These are phyloP conservation scores for Pseudomonodictys pantanalensis DNA, from an alignment of 495 filamentous ascomycete genomes.

Conservation along the genomic window DNA sequence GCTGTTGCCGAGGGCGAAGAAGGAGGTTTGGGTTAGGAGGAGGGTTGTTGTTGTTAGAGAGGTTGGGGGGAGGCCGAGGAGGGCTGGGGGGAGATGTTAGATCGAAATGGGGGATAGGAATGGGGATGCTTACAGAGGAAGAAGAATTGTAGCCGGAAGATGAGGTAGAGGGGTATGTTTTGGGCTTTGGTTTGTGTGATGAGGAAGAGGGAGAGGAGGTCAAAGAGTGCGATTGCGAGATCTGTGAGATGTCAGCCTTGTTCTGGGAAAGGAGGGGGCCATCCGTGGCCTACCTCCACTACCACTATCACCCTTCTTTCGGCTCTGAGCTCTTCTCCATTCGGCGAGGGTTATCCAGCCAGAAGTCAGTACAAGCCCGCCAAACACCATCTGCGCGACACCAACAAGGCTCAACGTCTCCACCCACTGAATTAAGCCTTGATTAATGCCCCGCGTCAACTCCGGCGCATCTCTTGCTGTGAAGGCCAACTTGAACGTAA, in stretches of 20 bases:
- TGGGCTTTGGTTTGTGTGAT: constrained; percentile 80
- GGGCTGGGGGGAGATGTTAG: constrained; percentile 4
- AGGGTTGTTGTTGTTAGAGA: constrained; percentile 35
- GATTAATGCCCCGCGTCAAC: constrained; percentile 57
- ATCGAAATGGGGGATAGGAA: constrained; percentile 42
- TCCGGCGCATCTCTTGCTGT: constrained; percentile 83
- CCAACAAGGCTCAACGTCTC: constrained; percentile 33
- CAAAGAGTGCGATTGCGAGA: constrained; percentile 51
- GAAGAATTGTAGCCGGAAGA: constrained; percentile 60
- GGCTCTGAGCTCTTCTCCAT: constrained; percentile 11
- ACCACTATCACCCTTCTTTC: neutral
- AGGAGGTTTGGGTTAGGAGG: constrained; percentile 52
- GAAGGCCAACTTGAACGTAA: constrained; percentile 83
- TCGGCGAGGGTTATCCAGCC: constrained; percentile 15
- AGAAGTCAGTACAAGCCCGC: constrained; percentile 20
- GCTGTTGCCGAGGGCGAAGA: constrained; percentile 87
- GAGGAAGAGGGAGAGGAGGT: constrained; percentile 72
- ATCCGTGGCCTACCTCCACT: neutral
- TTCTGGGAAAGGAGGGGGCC: neutral
- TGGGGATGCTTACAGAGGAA: constrained; percentile 47
- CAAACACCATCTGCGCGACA: constrained; percentile 38
- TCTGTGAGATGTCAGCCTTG: constrained; percentile 33
- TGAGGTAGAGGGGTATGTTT: constrained; percentile 78
- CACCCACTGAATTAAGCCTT: constrained; percentile 26
- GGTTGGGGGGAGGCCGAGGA: constrained; percentile 20